These are phyloP conservation scores for Sphaerobolus stellatus DNA, from an alignment of 1,284 basidiomycete species.

Conservation along the genomic window DNA sequence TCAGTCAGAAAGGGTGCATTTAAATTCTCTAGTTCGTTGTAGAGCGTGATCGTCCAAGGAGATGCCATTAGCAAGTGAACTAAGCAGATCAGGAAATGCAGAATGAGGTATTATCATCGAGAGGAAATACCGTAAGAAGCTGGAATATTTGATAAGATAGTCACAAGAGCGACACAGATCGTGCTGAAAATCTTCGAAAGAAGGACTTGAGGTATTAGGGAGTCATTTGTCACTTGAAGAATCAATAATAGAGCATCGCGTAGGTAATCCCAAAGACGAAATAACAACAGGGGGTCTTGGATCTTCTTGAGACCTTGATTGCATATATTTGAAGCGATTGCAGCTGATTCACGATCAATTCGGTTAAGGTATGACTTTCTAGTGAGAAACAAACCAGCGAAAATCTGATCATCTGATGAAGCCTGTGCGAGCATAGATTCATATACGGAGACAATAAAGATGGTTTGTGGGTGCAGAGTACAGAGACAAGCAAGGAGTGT, in stretches of 20 bases:
- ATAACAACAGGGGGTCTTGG: too few relatives aligned
- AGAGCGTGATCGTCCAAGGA: slow-evolving; percentile 6
- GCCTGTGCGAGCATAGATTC: too few relatives aligned
- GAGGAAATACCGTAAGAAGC: background rate
- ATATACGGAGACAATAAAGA: too few relatives aligned
- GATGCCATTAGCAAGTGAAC: background rate
- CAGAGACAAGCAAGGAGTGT: too few relatives aligned
- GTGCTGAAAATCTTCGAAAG: background rate
- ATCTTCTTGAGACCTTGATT: too few relatives aligned
- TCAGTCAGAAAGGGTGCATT: too few relatives aligned
- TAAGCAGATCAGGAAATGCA: background rate
- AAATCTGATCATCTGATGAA: too few relatives aligned
- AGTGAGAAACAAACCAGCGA: too few relatives aligned
- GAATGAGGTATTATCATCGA: background rate
- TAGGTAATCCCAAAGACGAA: slow-evolving; percentile 58
- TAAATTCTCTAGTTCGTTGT: slow-evolving; percentile 1
- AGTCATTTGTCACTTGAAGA: slow-evolving; percentile 29
- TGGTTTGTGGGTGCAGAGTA: too few relatives aligned
- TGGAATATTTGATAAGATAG: background rate
- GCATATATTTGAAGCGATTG: slow-evolving; percentile 51
- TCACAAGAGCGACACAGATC: background rate
- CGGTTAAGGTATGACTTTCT: too few relatives aligned
- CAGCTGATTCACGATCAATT: too few relatives aligned
- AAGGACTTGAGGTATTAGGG: too few relatives aligned
- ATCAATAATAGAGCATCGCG: slow-evolving; percentile 50